phyloP scores from a whole-genome alignment of 139 green algal species.

The Mychonastes homosphaera region DNA sequence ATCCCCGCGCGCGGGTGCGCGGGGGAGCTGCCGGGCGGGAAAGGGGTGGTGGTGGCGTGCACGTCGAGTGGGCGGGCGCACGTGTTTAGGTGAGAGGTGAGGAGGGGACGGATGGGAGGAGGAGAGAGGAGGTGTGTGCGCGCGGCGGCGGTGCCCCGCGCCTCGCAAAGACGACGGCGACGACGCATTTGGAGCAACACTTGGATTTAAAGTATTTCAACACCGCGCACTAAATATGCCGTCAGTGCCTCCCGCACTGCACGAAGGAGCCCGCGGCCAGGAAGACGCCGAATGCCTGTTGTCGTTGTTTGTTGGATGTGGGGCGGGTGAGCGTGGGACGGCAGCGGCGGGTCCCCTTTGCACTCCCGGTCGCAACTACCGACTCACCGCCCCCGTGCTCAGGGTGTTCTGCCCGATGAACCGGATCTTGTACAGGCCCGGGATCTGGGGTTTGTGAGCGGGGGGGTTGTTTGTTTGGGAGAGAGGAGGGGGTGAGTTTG shows the following conservation, averaged over 20 bases:
- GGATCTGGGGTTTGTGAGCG: conserved; percentile 2
- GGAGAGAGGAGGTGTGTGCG: too few species aligned
- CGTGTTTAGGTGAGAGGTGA: too few species aligned
- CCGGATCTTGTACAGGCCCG: conserved; percentile 22
- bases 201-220: too few species aligned
- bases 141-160: too few species aligned
- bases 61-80: conserved; percentile 37
- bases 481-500: not conserved
- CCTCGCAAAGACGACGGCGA: too few species aligned
- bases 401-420: conserved; percentile 19
- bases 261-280: conserved; percentile 18
- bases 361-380: not conserved
- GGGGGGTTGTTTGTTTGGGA: not conserved
- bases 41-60: conserved; percentile 22
- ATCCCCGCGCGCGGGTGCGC: conserved; percentile 17
- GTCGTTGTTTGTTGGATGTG: not conserved
- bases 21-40: not conserved
- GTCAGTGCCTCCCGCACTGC: conserved; percentile 14
- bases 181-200: too few species aligned
- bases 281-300: conserved; percentile 22
- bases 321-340: not conserved
- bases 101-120: too few species aligned
- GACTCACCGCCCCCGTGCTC: conserved; percentile 14
- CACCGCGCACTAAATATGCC: too few species aligned
- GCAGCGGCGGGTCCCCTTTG: not conserved